phyloP scores from a whole-genome alignment of 805 yeast genomes.

The Starmerella geochares region DNA sequence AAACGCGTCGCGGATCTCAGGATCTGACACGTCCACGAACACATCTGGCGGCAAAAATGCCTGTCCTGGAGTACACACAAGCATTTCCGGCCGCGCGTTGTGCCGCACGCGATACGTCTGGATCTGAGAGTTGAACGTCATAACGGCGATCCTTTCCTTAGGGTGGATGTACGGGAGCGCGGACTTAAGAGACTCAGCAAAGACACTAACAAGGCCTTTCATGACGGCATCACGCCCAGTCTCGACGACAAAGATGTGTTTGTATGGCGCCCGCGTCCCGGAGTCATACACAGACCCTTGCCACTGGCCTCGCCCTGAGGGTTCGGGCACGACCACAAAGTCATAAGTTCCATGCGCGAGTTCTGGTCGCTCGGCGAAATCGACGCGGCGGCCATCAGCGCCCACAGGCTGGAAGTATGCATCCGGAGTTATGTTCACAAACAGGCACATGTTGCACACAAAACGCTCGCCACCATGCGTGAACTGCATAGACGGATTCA shows the following conservation, averaged over 20 bases:
- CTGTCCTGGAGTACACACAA: conserved; percentile 41
- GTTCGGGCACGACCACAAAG: conserved; percentile 51
- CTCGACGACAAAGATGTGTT: conserved; percentile 66
- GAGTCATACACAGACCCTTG: conserved; percentile 43
- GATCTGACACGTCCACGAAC: conserved; percentile 33
- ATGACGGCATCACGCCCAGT: conserved; percentile 49
- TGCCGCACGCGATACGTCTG: conserved; percentile 44
- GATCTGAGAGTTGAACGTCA: conserved; percentile 62
- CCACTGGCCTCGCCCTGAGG: conserved; percentile 11
- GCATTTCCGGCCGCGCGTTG: conserved; percentile 21
- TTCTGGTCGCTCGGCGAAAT: conserved; percentile 60
- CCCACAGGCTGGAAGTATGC: conserved; percentile 60
- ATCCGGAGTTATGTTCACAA: conserved; percentile 55
- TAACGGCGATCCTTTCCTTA: conserved; percentile 49
- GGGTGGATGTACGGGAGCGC: conserved; percentile 34
- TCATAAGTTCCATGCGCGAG: conserved; percentile 77
- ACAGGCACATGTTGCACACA: conserved; percentile 79
- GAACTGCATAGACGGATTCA: conserved; percentile 72
- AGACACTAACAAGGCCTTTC: conserved; percentile 45
- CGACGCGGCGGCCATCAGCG: conserved; percentile 51
- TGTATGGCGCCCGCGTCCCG: conserved; percentile 34
- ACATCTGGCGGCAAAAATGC: conserved; percentile 65
- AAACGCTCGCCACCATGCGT: conserved; percentile 50
- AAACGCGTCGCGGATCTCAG: conserved; percentile 35
- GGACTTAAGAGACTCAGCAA: conserved; percentile 58